phyloP scores from a whole-genome alignment of 192 early-diverging fungal genomes.

The Backusella liffmaniae region DNA sequence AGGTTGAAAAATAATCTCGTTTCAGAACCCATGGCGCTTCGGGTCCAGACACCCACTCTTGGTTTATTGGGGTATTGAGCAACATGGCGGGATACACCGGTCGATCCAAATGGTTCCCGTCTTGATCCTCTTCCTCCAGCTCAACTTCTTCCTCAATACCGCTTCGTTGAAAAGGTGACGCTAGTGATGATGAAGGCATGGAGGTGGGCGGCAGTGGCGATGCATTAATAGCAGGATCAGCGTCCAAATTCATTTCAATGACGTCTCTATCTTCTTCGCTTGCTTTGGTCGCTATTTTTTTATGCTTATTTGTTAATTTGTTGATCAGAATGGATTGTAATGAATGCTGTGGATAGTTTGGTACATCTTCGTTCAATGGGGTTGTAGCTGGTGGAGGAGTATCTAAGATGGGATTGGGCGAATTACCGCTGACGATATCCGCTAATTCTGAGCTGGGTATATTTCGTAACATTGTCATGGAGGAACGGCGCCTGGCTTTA shows the following conservation, averaged over 20 bases:
- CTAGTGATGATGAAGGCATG: background rate
- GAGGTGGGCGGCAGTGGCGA: background rate
- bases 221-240: background rate
- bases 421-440: constrained; percentile 36
- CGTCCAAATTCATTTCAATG: constrained; percentile 25
- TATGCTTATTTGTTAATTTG: constrained; percentile 20
- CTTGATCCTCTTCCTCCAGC: background rate
- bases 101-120: background rate
- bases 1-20: constrained; percentile 6
- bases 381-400: constrained; percentile 6
- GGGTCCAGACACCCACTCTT: background rate
- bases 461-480: constrained; percentile 36
- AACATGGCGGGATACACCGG: constrained; percentile 14
- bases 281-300: background rate
- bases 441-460: constrained; percentile 41
- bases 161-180: background rate
- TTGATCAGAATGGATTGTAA: constrained; percentile 19
- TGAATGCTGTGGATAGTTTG: constrained; percentile 12
- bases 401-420: constrained; percentile 28
- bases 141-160: background rate
- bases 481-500: constrained; percentile 30
- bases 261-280: constrained; percentile 26
- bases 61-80: background rate
- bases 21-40: background rate
- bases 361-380: background rate